These are phyloP conservation scores for Lophiostoma macrostomum DNA, from an alignment of 495 filamentous ascomycete species.

Conservation along the genomic window DNA sequence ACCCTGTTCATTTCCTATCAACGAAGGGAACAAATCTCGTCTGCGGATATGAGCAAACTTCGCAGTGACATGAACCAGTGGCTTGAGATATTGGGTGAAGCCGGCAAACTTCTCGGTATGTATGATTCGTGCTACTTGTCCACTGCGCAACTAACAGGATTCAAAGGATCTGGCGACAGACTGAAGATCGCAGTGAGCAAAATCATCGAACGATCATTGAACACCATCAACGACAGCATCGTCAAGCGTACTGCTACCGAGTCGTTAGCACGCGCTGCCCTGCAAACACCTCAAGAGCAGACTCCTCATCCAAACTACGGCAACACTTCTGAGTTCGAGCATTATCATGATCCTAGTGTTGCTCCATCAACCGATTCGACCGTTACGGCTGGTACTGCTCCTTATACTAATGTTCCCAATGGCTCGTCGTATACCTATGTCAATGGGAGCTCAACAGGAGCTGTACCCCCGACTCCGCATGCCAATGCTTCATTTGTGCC, in stretches of 20 bases:
- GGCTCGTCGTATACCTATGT: constrained; percentile 12
- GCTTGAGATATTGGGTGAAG: constrained; percentile 63
- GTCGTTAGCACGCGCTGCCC: constrained; percentile 23
- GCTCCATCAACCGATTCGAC: constrained; percentile 5
- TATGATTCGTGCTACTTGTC: not conserved
- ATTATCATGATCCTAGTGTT: constrained; percentile 17
- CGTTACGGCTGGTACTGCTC: not conserved
- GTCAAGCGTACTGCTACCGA: constrained; percentile 23
- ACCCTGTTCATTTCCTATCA: constrained; percentile 68
- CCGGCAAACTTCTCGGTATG: constrained; percentile 61
- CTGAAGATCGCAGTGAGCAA: constrained; percentile 25
- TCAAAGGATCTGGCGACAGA: constrained; percentile 42
- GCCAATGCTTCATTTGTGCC: constrained; percentile 5
- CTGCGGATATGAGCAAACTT: constrained; percentile 53
- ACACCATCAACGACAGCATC: constrained; percentile 26
- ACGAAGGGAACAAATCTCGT: constrained; percentile 55
- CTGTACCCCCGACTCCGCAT: constrained; percentile 10
- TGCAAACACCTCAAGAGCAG: constrained; percentile 20
- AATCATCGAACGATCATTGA: constrained; percentile 27
- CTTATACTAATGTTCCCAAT: constrained; percentile 2
- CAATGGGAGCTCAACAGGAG: constrained; percentile 4
- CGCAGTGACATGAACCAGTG: constrained; percentile 66
- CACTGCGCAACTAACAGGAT: not conserved
- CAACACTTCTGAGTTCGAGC: constrained; percentile 8
- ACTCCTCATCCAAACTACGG: constrained; percentile 3